A percentile compares a stretch with the other conserved stretches of the same genome.
Evolutionary conservation across 257 asterid species (phyloP).

Genomic region (Cordia subcordata): DNA sequence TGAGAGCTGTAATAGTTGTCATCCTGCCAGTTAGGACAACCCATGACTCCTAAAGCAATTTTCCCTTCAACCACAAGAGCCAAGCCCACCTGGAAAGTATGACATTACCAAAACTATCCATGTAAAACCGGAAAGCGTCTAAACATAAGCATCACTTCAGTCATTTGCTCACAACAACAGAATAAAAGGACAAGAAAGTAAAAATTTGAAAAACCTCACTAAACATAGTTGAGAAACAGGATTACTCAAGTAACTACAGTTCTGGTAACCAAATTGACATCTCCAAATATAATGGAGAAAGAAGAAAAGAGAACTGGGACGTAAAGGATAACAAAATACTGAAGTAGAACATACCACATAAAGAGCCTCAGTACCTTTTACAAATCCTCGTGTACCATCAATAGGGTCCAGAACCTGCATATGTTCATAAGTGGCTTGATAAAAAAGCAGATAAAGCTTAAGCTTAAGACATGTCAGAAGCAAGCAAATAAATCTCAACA

Average conservation of each 20-base stretch:
- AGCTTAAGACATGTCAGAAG: no score
- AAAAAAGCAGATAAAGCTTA: neutral
- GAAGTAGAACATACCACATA: conserved; percentile 73
- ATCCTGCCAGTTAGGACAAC: conserved; percentile 88
- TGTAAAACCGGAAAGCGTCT: no score
- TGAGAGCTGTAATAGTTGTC: conserved; percentile 23
- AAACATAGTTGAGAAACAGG: no score
- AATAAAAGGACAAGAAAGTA: no score
- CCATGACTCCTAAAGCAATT: conserved; percentile 92
- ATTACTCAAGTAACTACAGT: no score
- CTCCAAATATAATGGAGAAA: neutral
- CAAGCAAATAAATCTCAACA: no score
- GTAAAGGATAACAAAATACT: neutral
- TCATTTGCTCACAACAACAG: no score
- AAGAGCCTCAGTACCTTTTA: conserved; percentile 81
- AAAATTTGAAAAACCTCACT: no score
- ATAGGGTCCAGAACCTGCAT: conserved; percentile 93
- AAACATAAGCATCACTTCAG: no score
- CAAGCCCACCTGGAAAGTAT: conserved; percentile 76
- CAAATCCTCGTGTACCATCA: conserved; percentile 95
- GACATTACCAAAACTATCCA: neutral
- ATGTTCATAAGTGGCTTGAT: no score
- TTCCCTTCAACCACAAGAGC: conserved; percentile 88
- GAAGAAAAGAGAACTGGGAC: conserved; percentile 11
- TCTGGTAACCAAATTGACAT: neutral